These are phyloP conservation scores for Trapa incisa DNA, from an alignment of 345 rosid genomes.

Conservation along the genomic window DNA sequence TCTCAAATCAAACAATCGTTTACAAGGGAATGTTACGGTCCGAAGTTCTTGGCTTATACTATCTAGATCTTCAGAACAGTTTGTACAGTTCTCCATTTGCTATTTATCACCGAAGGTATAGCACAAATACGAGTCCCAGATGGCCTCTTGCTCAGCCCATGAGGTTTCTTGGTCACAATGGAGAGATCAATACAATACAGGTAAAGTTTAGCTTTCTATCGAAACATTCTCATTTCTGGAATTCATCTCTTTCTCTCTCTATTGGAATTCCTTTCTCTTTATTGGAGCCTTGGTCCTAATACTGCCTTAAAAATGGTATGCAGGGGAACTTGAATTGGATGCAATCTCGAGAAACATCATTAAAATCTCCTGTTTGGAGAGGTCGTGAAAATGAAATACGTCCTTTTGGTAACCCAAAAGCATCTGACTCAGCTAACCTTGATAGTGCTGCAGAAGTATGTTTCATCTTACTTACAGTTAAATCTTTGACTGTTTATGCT, in stretches of 20 bases:
- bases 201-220: slow-evolving; percentile 18
- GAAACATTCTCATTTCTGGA: neutral
- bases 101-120: slow-evolving; percentile 89
- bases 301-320: slow-evolving; percentile 10
- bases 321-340: slow-evolving; percentile 99
- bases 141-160: slow-evolving; percentile 99
- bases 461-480: slow-evolving; percentile 3
- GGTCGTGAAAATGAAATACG: slow-evolving; percentile 95
- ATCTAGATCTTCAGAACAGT: slow-evolving; percentile 68
- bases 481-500: neutral
- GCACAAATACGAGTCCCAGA: slow-evolving; percentile 97
- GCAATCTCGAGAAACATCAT: slow-evolving; percentile 88
- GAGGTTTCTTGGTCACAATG: slow-evolving; percentile 99
- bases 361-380: slow-evolving; percentile 88
- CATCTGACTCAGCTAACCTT: slow-evolving; percentile 95
- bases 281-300: slow-evolving; percentile 4
- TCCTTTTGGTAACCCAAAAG: slow-evolving; percentile 89
- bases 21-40: slow-evolving; percentile 99
- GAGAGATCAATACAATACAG: slow-evolving; percentile 98
- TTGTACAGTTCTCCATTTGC: slow-evolving; percentile 76
- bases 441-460: slow-evolving; percentile 97
- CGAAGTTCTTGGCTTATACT: slow-evolving; percentile 80
- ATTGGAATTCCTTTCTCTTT: neutral
- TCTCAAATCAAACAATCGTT: slow-evolving; percentile 87
- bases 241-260: neutral